These are phyloP conservation scores for Phytophthora europaea DNA, from an alignment of 352 stramenopile genomes.

Conservation along the genomic window DNA sequence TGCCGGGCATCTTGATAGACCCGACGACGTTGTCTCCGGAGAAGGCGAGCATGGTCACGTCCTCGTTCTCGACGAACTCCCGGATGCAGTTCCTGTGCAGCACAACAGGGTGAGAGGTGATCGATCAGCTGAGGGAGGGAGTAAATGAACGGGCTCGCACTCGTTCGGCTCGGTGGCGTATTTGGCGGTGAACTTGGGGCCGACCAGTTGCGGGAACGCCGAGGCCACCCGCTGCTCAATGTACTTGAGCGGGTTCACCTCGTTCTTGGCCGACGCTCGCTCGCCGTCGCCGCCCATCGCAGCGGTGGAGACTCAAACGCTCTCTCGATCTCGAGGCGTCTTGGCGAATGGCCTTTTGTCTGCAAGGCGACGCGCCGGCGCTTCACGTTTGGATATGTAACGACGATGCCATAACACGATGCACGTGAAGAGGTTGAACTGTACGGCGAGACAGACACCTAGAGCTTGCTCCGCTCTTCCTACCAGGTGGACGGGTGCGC, in stretches of 20 bases:
- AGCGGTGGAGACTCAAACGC: neutral
- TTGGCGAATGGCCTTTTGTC: conserved; percentile 10
- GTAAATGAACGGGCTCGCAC: conserved; percentile 35
- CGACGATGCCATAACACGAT: neutral
- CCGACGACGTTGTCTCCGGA: conserved; percentile 89
- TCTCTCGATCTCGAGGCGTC: neutral
- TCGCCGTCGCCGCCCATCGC: conserved; percentile 60
- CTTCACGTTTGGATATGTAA: conserved; percentile 38
- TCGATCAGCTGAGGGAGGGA: neutral
- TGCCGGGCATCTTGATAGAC: conserved; percentile 89
- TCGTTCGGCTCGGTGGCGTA: conserved; percentile 88
- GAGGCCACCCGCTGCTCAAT: conserved; percentile 87
- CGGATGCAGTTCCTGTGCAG: conserved; percentile 72
- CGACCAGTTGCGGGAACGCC: conserved; percentile 64
- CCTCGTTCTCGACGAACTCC: conserved; percentile 90
- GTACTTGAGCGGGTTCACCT: conserved; percentile 82
- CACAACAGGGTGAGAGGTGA: neutral
- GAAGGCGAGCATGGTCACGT: conserved; percentile 91
- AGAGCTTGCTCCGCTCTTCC: neutral
- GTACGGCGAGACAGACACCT: conserved; percentile 8
- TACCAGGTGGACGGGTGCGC: conserved; percentile 11
- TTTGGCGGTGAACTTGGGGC: conserved; percentile 84
- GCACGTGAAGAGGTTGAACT: conserved; percentile 1
- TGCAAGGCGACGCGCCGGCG: conserved; percentile 19
- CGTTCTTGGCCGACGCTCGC: conserved; percentile 58